Evolutionary conservation across 371 early-diverging fungal genomes (phyloP).

Genomic region (Mucor saturninus): DNA sequence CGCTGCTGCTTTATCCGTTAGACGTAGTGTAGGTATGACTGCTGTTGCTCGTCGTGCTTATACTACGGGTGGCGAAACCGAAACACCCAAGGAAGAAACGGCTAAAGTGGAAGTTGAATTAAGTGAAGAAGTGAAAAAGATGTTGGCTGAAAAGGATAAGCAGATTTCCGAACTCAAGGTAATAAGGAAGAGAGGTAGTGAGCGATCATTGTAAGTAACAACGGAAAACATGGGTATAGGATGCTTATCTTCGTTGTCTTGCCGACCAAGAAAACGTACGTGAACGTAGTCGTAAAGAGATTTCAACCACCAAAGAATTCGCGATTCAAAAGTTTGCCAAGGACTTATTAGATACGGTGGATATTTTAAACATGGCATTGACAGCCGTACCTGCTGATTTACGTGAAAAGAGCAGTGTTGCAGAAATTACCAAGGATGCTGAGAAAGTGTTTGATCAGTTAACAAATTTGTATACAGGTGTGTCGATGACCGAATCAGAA

Average conservation of each 20-base stretch:
- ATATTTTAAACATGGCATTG: constrained; percentile 90
- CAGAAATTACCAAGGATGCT: constrained; percentile 40
- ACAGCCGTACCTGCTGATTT: constrained; percentile 63
- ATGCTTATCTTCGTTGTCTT: constrained; percentile 83
- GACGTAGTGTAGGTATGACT: constrained; percentile 13
- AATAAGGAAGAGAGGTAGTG: constrained; percentile 10
- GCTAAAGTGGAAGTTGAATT: constrained; percentile 31
- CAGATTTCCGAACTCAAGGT: constrained; percentile 84
- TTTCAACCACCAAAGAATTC: constrained; percentile 78
- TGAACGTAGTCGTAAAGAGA: constrained; percentile 86
- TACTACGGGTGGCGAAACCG: constrained; percentile 34
- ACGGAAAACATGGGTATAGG: constrained; percentile 38
- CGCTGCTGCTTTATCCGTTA: constrained; percentile 28
- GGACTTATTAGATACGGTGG: constrained; percentile 93
- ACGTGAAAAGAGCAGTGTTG: constrained; percentile 39
- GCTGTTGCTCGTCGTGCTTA: constrained; percentile 27
- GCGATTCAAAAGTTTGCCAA: constrained; percentile 97
- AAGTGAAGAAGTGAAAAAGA: constrained; percentile 41
- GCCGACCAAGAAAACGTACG: constrained; percentile 97
- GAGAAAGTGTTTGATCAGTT: constrained; percentile 70
- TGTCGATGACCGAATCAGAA: constrained; percentile 88
- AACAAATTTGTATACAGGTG: constrained; percentile 83
- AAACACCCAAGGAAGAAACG: constrained; percentile 15
- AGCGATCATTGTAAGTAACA: no score
- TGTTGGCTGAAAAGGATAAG: constrained; percentile 76